These are phyloP conservation scores for Castanopsis chinensis DNA, from an alignment of 306 rosid genomes.

Conservation along the genomic window DNA sequence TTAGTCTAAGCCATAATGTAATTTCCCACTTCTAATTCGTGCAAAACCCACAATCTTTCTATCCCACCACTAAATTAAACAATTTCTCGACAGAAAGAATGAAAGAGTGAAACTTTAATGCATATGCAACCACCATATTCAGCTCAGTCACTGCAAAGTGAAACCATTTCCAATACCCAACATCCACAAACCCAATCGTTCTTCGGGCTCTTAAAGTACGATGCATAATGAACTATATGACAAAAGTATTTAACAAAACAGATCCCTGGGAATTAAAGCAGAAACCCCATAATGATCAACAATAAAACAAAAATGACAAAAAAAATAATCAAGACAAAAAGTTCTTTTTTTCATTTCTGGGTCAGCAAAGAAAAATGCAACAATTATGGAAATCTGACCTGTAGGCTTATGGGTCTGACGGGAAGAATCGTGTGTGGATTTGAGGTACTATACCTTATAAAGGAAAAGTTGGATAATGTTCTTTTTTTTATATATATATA, in stretches of 20 bases:
- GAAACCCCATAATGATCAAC: background rate
- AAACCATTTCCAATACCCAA: background rate
- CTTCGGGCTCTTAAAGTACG: background rate
- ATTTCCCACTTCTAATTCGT: background rate
- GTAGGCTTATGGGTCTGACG: background rate
- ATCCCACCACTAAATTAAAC: background rate
- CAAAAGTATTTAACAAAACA: background rate
- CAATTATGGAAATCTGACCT: slow-evolving; percentile 5
- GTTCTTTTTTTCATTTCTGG: background rate
- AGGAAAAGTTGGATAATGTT: too few relatives aligned
- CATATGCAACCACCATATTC: background rate
- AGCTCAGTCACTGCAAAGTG: background rate
- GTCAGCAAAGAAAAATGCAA: background rate
- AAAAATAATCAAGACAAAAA: background rate
- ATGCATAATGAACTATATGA: background rate
- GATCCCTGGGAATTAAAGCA: background rate
- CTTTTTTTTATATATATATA: too few relatives aligned
- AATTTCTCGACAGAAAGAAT: background rate
- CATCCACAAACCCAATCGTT: background rate
- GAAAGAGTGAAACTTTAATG: background rate
- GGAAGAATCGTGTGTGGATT: background rate
- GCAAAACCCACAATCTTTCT: background rate
- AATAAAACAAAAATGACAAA: background rate
- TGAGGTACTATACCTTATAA: background rate
- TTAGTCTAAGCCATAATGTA: background rate